These are phyloP conservation scores for Forsythia suspensa DNA, from an alignment of 257 asterid species.

Conservation along the genomic window DNA sequence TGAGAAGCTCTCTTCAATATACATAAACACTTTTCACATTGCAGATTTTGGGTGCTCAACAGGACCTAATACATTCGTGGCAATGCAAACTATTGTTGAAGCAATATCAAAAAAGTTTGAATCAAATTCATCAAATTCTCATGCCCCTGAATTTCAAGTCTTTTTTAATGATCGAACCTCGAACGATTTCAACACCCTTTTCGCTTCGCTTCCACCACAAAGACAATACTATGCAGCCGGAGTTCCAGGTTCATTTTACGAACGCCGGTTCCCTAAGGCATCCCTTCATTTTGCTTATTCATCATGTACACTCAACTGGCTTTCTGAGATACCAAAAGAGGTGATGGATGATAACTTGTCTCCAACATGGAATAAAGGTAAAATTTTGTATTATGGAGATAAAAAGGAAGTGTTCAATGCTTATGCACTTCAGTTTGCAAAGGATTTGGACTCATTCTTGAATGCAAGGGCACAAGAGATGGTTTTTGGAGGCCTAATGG, in stretches of 20 bases:
- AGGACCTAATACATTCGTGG: slow-evolving; percentile 34
- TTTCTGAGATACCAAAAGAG: slow-evolving; percentile 31
- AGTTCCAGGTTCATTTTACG: slow-evolving; percentile 37
- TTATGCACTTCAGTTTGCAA: slow-evolving; percentile 31
- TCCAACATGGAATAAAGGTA: slow-evolving; percentile 27
- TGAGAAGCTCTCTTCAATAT: neutral
- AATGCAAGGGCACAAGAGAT: too few relatives aligned
- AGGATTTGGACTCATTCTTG: slow-evolving; percentile 27
- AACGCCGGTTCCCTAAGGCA: slow-evolving; percentile 25
- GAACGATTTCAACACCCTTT: slow-evolving; percentile 47
- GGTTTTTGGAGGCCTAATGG: too few relatives aligned
- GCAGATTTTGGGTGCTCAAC: slow-evolving; percentile 37
- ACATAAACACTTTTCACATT: slow-evolving; percentile 1
- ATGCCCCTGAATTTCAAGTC: slow-evolving; percentile 24
- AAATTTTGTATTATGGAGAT: slow-evolving; percentile 24
- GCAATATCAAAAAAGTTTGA: slow-evolving; percentile 11
- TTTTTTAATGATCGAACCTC: slow-evolving; percentile 38
- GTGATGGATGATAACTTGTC: slow-evolving; percentile 14
- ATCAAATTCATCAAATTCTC: neutral
- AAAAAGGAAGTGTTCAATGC: slow-evolving; percentile 13
- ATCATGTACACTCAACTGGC: slow-evolving; percentile 38
- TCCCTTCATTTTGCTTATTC: slow-evolving; percentile 34
- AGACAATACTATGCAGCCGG: slow-evolving; percentile 32
- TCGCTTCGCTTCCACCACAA: slow-evolving; percentile 22
- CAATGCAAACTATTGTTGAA: slow-evolving; percentile 25